These are phyloP conservation scores for Starmera quercuum DNA, from an alignment of 805 yeast species.

Conservation along the genomic window DNA sequence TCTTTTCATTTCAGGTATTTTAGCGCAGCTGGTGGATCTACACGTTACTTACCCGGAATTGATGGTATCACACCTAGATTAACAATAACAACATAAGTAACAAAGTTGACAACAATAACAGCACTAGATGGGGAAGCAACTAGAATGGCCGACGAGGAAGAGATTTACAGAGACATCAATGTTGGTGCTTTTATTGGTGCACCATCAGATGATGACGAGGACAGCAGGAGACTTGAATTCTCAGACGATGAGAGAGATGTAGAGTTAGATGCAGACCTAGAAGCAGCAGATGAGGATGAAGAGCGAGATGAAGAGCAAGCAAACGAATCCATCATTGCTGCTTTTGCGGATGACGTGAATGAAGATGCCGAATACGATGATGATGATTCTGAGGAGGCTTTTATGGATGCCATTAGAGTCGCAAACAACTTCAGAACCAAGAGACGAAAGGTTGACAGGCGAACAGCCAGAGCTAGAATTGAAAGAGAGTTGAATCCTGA, in stretches of 20 bases:
- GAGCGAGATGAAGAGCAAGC: slow-evolving; percentile 4
- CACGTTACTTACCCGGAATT: too few species aligned
- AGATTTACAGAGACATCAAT: slow-evolving; percentile 23
- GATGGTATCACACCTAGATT: too few species aligned
- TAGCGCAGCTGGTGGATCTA: too few species aligned
- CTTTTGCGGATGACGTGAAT: slow-evolving; percentile 25
- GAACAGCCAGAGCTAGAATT: slow-evolving; percentile 23
- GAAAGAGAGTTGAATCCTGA: slow-evolving; percentile 59
- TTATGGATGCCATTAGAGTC: slow-evolving; percentile 57
- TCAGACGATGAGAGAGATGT: slow-evolving; percentile 13
- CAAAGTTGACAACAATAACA: too few species aligned
- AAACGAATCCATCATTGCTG: slow-evolving; percentile 26
- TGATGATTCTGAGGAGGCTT: slow-evolving; percentile 34
- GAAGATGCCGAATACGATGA: slow-evolving; percentile 30
- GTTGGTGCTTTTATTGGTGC: slow-evolving; percentile 19
- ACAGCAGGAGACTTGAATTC: slow-evolving; percentile 8
- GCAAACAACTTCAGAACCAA: slow-evolving; percentile 58
- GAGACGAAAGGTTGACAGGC: slow-evolving; percentile 25
- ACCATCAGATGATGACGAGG: slow-evolving; percentile 11
- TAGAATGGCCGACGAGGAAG: slow-evolving; percentile 23
- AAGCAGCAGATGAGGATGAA: slow-evolving; percentile 12
- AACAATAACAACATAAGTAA: too few species aligned
- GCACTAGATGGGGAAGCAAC: too few species aligned
- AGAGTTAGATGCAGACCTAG: slow-evolving; percentile 2
- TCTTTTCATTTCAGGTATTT: too few species aligned